These are phyloP conservation scores for Thalia dealbata DNA, from an alignment of 176 grass and related monocot species.

Conservation along the genomic window DNA sequence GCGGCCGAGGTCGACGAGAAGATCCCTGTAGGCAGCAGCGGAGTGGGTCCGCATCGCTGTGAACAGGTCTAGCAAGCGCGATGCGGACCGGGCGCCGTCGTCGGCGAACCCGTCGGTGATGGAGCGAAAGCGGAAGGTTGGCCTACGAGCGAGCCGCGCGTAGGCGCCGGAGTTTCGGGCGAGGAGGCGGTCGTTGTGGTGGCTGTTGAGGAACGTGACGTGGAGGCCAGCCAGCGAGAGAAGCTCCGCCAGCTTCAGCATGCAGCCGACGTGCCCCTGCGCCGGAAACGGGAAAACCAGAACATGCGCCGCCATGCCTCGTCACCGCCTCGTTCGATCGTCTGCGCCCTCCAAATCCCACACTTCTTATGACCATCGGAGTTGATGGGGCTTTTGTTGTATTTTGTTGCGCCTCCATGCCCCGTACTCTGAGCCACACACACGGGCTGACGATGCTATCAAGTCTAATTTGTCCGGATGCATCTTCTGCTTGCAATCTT, in stretches of 20 bases:
- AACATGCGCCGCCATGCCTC: slow-evolving; percentile 28
- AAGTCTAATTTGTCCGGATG: too few species aligned
- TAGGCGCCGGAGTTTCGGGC: neutral
- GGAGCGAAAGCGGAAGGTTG: slow-evolving; percentile 35
- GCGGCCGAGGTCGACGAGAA: slow-evolving; percentile 8
- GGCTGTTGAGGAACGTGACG: slow-evolving; percentile 44
- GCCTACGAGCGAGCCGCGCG: neutral
- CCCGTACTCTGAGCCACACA: too few species aligned
- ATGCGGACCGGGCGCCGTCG: slow-evolving; percentile 27
- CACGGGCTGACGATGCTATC: too few species aligned
- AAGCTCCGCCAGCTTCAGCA: slow-evolving; percentile 40
- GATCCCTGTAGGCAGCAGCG: slow-evolving; percentile 2
- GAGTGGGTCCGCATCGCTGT: slow-evolving; percentile 8
- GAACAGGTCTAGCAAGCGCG: slow-evolving; percentile 6
- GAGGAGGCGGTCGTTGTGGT: slow-evolving; percentile 28
- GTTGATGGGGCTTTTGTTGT: too few species aligned
- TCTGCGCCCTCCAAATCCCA: too few species aligned
- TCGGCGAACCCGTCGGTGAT: slow-evolving; percentile 44
- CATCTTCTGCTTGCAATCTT: too few species aligned
- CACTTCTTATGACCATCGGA: too few species aligned
- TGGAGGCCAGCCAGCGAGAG: slow-evolving; percentile 33
- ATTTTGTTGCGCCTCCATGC: too few species aligned
- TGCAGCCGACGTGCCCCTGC: slow-evolving; percentile 48
- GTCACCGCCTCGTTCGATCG: too few species aligned
- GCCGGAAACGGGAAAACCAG: slow-evolving; percentile 39